Evolutionary conservation across 257 asterid species (phyloP).

Genomic region (Buddleja alternifolia): DNA sequence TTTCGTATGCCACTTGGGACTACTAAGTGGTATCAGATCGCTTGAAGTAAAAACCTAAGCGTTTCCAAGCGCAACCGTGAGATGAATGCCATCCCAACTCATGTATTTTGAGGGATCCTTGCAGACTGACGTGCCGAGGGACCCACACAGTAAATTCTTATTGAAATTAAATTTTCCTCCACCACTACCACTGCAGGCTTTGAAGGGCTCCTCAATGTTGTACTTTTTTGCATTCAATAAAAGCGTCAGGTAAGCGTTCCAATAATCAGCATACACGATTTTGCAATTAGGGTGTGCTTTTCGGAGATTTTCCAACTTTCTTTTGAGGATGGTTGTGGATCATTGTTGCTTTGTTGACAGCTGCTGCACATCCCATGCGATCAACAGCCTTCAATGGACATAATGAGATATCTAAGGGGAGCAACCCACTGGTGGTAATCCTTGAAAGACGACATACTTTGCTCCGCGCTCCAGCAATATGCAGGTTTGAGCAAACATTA

Average conservation of each 20-base stretch:
- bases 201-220: conserved; percentile 45
- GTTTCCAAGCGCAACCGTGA: too few species aligned
- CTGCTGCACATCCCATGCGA: conserved; percentile 41
- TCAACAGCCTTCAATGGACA: conserved; percentile 29
- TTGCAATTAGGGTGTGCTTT: conserved; percentile 32
- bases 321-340: conserved; percentile 49
- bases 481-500: background rate
- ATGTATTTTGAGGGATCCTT: conserved; percentile 35
- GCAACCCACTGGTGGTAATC: conserved; percentile 61
- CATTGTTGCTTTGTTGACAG: conserved; percentile 38
- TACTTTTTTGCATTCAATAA: conserved; percentile 35
- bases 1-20: too few species aligned
- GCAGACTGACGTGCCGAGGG: conserved; percentile 36
- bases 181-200: conserved; percentile 42
- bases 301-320: conserved; percentile 27
- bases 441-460: conserved; percentile 46
- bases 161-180: conserved; percentile 27
- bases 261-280: conserved; percentile 47
- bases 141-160: conserved; percentile 26
- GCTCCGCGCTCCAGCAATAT: conserved; percentile 39
- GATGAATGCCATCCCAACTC: conserved; percentile 49
- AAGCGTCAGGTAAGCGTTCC: conserved; percentile 45
- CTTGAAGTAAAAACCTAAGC: too few species aligned
- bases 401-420: conserved; percentile 38
- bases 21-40: too few species aligned